These are phyloP conservation scores for Cercospora canescens DNA, from an alignment of 2,329 filamentous ascomycete species.

Conservation along the genomic window DNA sequence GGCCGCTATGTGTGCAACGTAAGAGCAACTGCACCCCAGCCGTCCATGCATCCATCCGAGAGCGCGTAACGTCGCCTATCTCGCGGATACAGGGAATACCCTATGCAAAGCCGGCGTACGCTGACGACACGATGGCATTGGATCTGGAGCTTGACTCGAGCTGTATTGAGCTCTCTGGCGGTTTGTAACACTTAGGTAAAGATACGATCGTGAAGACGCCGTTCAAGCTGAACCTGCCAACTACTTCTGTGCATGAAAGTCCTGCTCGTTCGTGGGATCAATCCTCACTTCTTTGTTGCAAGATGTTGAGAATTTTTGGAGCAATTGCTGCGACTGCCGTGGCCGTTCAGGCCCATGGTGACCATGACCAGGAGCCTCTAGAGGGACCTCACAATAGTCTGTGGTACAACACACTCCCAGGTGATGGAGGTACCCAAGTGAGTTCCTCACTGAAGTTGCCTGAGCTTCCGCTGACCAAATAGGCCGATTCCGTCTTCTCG, in stretches of 20 bases:
- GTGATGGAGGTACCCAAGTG: constrained; percentile 83
- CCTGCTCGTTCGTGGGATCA: neutral
- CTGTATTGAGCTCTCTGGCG: constrained; percentile 14
- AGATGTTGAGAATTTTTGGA: constrained; percentile 28
- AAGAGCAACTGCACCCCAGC: constrained; percentile 14
- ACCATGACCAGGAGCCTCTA: constrained; percentile 56
- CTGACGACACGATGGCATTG: constrained; percentile 17
- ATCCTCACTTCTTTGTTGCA: neutral
- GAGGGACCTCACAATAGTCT: constrained; percentile 70
- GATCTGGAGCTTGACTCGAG: constrained; percentile 14
- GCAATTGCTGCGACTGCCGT: constrained; percentile 42
- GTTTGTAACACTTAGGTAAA: constrained; percentile 20
- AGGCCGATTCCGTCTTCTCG: constrained; percentile 87
- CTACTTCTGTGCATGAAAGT: neutral
- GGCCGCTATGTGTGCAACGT: constrained; percentile 16
- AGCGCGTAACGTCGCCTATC: constrained; percentile 23
- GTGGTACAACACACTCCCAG: constrained; percentile 82
- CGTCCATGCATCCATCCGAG: neutral
- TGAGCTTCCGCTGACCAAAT: constrained; percentile 1
- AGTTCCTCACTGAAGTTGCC: neutral
- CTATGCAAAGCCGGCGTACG: constrained; percentile 11
- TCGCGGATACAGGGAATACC: constrained; percentile 20
- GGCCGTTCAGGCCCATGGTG: constrained; percentile 59
- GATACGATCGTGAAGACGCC: constrained; percentile 9
- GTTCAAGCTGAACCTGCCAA: neutral